Percentiles rank a stretch among this genome's conserved stretches.
Evolutionary conservation across 768 basidiomycete species (phyloP).

Genomic region (Suillus clintonianus): DNA sequence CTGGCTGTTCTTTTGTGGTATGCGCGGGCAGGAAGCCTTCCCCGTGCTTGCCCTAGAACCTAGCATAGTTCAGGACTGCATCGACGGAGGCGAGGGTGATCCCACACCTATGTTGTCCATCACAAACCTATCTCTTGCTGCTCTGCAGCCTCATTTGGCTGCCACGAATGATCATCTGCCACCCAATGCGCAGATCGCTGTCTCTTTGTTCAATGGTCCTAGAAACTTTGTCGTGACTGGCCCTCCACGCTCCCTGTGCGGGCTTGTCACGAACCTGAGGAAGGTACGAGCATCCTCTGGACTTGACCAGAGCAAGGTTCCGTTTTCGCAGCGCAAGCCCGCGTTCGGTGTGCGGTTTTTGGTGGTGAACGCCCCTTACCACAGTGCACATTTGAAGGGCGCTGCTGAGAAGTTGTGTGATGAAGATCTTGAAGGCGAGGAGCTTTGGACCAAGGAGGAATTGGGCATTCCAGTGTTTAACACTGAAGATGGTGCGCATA

Average conservation of each 20-base stretch:
- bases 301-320: constrained; percentile 90
- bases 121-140: constrained; percentile 74
- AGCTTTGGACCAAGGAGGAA: constrained; percentile 71
- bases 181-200: constrained; percentile 70
- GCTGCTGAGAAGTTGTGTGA: constrained; percentile 74
- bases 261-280: constrained; percentile 87
- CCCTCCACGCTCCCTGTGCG: constrained; percentile 87
- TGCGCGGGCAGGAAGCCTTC: constrained; percentile 93
- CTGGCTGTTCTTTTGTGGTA: constrained; percentile 92
- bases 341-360: constrained; percentile 93
- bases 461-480: constrained; percentile 86
- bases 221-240: constrained; percentile 92
- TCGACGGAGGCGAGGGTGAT: constrained; percentile 90
- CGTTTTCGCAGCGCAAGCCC: constrained; percentile 93
- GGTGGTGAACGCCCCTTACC: constrained; percentile 95
- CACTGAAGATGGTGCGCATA: constrained; percentile 82
- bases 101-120: constrained; percentile 95
- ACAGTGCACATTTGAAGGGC: constrained; percentile 80
- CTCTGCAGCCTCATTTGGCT: constrained; percentile 78
- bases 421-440: constrained; percentile 77
- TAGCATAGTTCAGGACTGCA: constrained; percentile 78
- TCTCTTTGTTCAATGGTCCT: constrained; percentile 94
- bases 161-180: constrained; percentile 89
- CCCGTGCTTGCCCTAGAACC: constrained; percentile 91
- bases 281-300: constrained; percentile 87